These are phyloP conservation scores for Saccharomyces hybrid DNA, from an alignment of 1,139 yeast species.

Conservation along the genomic window DNA sequence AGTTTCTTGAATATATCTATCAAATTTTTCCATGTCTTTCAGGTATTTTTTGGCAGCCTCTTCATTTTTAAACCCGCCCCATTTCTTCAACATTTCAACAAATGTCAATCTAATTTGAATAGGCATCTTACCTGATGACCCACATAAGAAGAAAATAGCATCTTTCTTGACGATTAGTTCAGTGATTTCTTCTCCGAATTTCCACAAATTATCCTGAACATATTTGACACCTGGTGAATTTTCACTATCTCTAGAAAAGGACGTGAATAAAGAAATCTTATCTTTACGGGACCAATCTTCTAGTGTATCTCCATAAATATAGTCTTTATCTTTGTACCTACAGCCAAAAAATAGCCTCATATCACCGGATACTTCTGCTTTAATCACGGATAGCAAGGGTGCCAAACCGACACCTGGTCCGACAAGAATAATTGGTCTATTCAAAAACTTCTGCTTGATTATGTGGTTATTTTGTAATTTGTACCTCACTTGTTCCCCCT, in stretches of 20 bases:
- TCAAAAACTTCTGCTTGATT: slow-evolving; percentile 18
- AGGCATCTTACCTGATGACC: slow-evolving; percentile 95
- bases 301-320: slow-evolving; percentile 55
- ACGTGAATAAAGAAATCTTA: slow-evolving; percentile 40
- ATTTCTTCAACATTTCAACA: slow-evolving; percentile 47
- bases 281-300: slow-evolving; percentile 31
- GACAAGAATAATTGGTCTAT: slow-evolving; percentile 58
- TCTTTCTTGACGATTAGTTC: slow-evolving; percentile 45
- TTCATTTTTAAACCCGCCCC: slow-evolving; percentile 34
- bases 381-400: slow-evolving; percentile 65
- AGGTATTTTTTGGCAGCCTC: slow-evolving; percentile 47
- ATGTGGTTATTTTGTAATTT: slow-evolving; percentile 47
- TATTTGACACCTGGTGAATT: slow-evolving; percentile 42
- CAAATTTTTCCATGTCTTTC: slow-evolving; percentile 52
- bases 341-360: slow-evolving; percentile 68
- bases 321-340: slow-evolving; percentile 61
- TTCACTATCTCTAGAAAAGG: slow-evolving; percentile 56
- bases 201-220: slow-evolving; percentile 66
- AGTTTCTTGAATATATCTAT: slow-evolving; percentile 81
- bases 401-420: slow-evolving; percentile 95
- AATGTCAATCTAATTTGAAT: slow-evolving; percentile 75
- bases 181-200: slow-evolving; percentile 41
- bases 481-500: slow-evolving; percentile 47
- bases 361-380: slow-evolving; percentile 19
- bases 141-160: slow-evolving; percentile 73